Conservation (phyloP, 2,329 filamentous ascomycete genomes). For the Fusarium temperatum region DNA sequence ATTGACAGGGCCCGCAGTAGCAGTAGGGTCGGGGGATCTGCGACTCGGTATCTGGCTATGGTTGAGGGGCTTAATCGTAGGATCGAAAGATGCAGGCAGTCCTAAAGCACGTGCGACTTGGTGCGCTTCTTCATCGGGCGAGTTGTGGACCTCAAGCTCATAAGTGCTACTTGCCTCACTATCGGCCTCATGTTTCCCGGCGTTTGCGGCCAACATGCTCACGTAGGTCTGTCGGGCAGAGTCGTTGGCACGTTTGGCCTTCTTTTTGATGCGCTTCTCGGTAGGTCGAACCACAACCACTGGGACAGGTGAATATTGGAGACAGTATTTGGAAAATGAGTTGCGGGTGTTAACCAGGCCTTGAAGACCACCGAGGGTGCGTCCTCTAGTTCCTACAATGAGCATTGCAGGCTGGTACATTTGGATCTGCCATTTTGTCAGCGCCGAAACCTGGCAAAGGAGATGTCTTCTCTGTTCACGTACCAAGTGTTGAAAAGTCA, state of each 20-base stretch:
- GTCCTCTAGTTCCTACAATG: constrained; percentile 87
- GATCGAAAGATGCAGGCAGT: constrained; percentile 69
- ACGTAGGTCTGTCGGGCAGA: constrained; percentile 79
- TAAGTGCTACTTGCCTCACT: constrained; percentile 62
- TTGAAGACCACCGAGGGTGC: constrained; percentile 85
- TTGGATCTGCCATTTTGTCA: constrained; percentile 70
- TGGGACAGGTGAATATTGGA: constrained; percentile 91
- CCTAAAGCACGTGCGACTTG: constrained; percentile 71
- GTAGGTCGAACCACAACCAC: constrained; percentile 91
- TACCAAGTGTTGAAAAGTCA: constrained; percentile 90
- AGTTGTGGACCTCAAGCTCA: constrained; percentile 63
- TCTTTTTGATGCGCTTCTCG: constrained; percentile 89
- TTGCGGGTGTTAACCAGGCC: constrained; percentile 80
- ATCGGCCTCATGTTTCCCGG: constrained; percentile 67
- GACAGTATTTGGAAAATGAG: constrained; percentile 92
- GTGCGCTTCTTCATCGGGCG: constrained; percentile 70
- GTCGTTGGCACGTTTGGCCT: constrained; percentile 82
- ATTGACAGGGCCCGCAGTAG: constrained; percentile 4
- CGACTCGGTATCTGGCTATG: constrained; percentile 26
- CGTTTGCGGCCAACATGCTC: constrained; percentile 74
- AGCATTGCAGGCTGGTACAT: constrained; percentile 92
- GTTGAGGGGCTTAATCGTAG: constrained; percentile 67
- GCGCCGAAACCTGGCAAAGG: neutral
- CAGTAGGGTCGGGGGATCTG: constrained; percentile 28
- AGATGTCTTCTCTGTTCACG: constrained; percentile 37